Evolutionary conservation across 805 yeast species (phyloP), one percentile per base, ranked within the genome.

Genomic region (Barnettozyma siamensis): DNA sequence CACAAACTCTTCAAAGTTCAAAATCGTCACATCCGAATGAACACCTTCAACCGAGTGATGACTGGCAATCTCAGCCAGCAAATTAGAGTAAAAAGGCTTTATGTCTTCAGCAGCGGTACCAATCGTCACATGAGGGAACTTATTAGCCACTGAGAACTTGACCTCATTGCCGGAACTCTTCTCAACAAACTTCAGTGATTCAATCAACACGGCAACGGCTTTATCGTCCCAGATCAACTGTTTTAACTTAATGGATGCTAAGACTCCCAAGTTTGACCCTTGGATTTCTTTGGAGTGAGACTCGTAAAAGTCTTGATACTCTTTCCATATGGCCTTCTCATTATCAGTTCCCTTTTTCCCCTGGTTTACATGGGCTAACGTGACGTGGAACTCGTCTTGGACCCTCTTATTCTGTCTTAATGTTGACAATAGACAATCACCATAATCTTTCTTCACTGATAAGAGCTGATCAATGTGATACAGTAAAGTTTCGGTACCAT

Each of bases 61-160:
- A 24, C 37, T 37, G 2, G 45, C 38, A 6, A 49, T 40, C 28
- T 55, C 47, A 15, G 69, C 64, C 21, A 70, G 42, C 4, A 43
- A 47, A 45, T 80, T 79, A 1, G 89, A 74, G 48, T 76, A 73
- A 19, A 65, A 57, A 0, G 93, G 79, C 38, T 60, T 65, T 3
- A 73, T 65, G 0, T 61, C 60, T 0, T 65, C 64, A 1, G 65
- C 51, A 2, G 64, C 54, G 0, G 86, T 75, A 0, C 89, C 95
- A 12, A 87, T 54, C 0, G 97, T 89, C 33, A 88, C 73, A 57
- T 89, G 97, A 0, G 83, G 68, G 44, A 60, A 58, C 39, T 62
- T 57, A 43, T 78, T 75, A 0, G 69, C 67, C 8, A 70, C 59
- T 1, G 46, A 34, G 7, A 61, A 38, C n/a, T 54, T 51, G 1